Conservation (phyloP, 164 flowering plant species). For the Nelumbo lutea region DNA sequence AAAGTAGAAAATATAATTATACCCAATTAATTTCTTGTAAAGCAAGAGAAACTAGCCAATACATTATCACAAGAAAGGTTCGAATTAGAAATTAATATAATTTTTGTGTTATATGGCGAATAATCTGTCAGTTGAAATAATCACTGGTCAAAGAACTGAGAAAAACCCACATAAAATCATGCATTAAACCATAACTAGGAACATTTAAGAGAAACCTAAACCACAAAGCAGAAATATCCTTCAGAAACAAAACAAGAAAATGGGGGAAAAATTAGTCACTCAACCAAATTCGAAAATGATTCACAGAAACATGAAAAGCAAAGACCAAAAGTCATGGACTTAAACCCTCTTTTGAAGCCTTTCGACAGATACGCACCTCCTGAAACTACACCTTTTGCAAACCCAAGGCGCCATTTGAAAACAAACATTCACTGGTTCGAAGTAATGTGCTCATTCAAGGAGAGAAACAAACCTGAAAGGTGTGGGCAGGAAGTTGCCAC, state of each 20-base stretch:
- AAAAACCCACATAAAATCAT: constrained; percentile 2
- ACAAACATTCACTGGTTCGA: neutral
- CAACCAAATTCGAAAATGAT: neutral
- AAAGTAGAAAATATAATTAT: neutral
- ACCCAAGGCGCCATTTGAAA: neutral
- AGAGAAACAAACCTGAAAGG: constrained; percentile 59
- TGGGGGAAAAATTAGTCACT: neutral
- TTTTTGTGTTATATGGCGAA: too few relatives aligned
- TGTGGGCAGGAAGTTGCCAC: constrained; percentile 92
- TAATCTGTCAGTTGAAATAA: neutral
- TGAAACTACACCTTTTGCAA: too few relatives aligned
- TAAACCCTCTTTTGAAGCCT: neutral
- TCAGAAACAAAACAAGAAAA: neutral
- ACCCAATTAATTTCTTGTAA: too few relatives aligned
- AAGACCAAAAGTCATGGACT: constrained; percentile 3
- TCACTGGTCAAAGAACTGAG: neutral
- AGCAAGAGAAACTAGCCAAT: too few relatives aligned
- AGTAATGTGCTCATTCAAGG: neutral
- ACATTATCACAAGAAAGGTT: too few relatives aligned
- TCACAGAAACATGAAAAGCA: neutral
- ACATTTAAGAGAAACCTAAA: neutral
- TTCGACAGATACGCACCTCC: neutral
- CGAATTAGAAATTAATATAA: too few relatives aligned
- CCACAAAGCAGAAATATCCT: neutral
- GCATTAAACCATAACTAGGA: neutral